Conservation (phyloP, 2,329 filamentous ascomycete genomes). For the Colletotrichum tamarilloi region DNA sequence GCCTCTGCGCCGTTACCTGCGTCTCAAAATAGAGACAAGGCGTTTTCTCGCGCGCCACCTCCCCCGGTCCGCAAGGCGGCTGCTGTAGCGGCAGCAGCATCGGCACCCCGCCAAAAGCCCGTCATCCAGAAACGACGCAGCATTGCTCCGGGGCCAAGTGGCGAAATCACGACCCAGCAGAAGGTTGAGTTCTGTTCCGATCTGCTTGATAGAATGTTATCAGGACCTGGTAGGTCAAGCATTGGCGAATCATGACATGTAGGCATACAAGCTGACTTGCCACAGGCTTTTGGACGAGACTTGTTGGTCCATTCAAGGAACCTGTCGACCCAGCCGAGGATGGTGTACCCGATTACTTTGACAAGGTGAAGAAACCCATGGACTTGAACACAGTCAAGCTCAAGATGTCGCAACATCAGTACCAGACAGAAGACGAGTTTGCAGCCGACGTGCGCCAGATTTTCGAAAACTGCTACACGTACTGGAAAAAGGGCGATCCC, state of each 20-base stretch:
- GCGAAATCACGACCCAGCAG: slow-evolving; percentile 32
- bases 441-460: slow-evolving; percentile 69
- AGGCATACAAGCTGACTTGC: slow-evolving; percentile 17
- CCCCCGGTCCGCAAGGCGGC: slow-evolving; percentile 42
- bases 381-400: slow-evolving; percentile 69
- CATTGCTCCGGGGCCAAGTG: slow-evolving; percentile 41
- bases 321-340: slow-evolving; percentile 68
- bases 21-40: slow-evolving; percentile 22
- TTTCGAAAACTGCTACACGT: slow-evolving; percentile 72
- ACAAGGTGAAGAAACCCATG: slow-evolving; percentile 71
- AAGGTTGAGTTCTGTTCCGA: slow-evolving; percentile 70
- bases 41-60: slow-evolving; percentile 22
- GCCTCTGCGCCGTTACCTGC: slow-evolving; percentile 47
- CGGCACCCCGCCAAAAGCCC: slow-evolving; percentile 47
- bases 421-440: slow-evolving; percentile 65
- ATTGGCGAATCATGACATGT: background rate
- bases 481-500: slow-evolving; percentile 66
- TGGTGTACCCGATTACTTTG: slow-evolving; percentile 70
- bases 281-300: slow-evolving; percentile 73
- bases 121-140: slow-evolving; percentile 47
- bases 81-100: slow-evolving; percentile 26
- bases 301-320: slow-evolving; percentile 71
- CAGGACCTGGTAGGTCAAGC: slow-evolving; percentile 63
- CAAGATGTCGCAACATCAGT: slow-evolving; percentile 68
- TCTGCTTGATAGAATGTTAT: slow-evolving; percentile 69